Evolutionary conservation across 2,329 filamentous ascomycete species (phyloP).

Genomic region (Arthrinium puccinioides): DNA sequence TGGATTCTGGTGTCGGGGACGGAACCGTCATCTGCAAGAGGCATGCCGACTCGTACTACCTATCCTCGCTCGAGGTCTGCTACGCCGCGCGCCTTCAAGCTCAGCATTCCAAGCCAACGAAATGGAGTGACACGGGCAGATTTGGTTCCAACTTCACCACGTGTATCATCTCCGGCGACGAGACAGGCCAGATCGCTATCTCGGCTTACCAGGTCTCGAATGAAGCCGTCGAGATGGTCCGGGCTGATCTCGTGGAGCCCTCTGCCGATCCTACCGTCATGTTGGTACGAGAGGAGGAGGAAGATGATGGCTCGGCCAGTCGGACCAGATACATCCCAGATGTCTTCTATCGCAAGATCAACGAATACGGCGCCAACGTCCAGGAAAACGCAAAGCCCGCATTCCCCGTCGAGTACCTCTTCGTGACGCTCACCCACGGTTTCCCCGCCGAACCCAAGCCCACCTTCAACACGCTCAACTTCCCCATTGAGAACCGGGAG

Average conservation of each 20-base stretch:
- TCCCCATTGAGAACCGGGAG: constrained; percentile 89
- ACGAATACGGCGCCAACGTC: constrained; percentile 93
- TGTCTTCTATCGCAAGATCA: constrained; percentile 91
- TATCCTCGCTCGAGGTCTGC: constrained; percentile 85
- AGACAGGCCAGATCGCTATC: constrained; percentile 79
- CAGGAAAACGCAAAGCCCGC: constrained; percentile 95
- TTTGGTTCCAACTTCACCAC: constrained; percentile 98
- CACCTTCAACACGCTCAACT: constrained; percentile 64
- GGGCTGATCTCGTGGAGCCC: constrained; percentile 88
- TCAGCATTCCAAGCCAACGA: constrained; percentile 79
- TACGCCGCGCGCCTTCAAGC: constrained; percentile 87
- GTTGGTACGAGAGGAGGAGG: constrained; percentile 89
- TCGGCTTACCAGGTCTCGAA: constrained; percentile 94
- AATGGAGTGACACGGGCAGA: constrained; percentile 91
- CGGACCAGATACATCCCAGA: constrained; percentile 88
- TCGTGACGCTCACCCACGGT: constrained; percentile 92
- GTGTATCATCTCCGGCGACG: constrained; percentile 90
- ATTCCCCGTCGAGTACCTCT: constrained; percentile 93
- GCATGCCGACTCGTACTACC: constrained; percentile 89
- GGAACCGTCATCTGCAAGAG: constrained; percentile 90
- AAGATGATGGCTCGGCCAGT: constrained; percentile 63
- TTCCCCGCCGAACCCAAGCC: constrained; percentile 79
- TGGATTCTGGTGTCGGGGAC: constrained; percentile 73
- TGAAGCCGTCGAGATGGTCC: constrained; percentile 92
- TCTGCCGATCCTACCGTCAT: constrained; percentile 89